Base-by-base conservation (phyloP, 148 eudicot genomes). In the Persicaria tinctoria region DNA sequence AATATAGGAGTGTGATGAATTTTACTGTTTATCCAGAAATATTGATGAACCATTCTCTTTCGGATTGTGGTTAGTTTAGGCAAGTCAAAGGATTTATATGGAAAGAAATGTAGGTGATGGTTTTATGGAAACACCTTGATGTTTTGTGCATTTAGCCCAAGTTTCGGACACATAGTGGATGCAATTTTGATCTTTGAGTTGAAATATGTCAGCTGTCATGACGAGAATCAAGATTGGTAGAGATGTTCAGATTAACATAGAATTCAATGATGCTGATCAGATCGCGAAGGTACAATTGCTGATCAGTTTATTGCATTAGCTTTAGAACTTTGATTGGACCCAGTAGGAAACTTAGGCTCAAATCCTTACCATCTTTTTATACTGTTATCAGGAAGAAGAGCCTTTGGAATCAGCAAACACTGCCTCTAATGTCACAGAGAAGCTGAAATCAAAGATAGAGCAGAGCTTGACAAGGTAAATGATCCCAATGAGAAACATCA, bases 201-300 rank as follows among this genome's bases (percentile, higher is more conserved):
- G 11, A 23, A 41, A 13, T 18, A 27, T 64, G 46, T 84, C 90
- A 94, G 98, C 98, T 64, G 84, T 86, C 80, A 92, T 90, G 92
- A 77, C 85, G 75, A 89, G 84, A 84, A 87, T 94, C 53, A 94
- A 87, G 85, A 77, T 91, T 13, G 80, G 78, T 46, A 86, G 97
- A 83, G 73, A 87, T 63, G 86, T 86, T 80, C 88, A 85, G 76
- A 75, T 85, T 54, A 87, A 82, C 60, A 88, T 97, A 72, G 90
- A 94, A 78, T 94, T 91, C 51, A 79, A 80, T 18, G 86, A 91
- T 69, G 83, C 87, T 2, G 89, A 84, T 55, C 77, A 84, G 75
- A 23, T 51, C 57, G 5, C 59, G n/a, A 54, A 54, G 59, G 59
- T n/a, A 54, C 5, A n/a, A 14, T 6, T 54, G 59, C 18, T 54